phyloP scores from a whole-genome alignment of 106 monocot species.

The Cymbidium sinense region DNA sequence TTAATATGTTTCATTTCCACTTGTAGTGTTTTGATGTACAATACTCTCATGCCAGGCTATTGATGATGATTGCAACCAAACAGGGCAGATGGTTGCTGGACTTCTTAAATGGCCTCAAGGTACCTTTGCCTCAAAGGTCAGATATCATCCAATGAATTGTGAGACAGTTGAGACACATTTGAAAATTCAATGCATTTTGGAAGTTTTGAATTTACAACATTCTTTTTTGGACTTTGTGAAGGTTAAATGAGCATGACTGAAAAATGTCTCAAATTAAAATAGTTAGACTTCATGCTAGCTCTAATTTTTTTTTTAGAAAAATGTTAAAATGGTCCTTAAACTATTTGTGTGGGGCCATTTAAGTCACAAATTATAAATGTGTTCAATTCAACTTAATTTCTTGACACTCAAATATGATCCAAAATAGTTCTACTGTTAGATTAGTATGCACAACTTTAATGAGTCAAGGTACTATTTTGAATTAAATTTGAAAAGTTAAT shows the following conservation, averaged over 20 bases:
- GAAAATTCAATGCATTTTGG: neutral
- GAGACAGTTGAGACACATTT: neutral
- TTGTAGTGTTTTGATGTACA: neutral
- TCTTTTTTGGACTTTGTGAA: neutral
- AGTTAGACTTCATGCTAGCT: neutral
- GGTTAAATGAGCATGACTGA: neutral
- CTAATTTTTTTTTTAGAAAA: neutral
- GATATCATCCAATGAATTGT: neutral
- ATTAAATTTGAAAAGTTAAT: no score
- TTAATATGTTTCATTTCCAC: neutral
- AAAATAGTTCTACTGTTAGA: no score
- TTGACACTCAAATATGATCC: no score
- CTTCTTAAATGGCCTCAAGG: conserved; percentile 93
- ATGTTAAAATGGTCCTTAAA: no score
- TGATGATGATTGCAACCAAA: conserved; percentile 99
- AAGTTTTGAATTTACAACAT: neutral
- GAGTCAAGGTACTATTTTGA: no score
- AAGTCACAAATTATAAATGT: no score
- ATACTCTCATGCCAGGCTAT: conserved; percentile 57
- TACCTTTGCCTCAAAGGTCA: conserved; percentile 98
- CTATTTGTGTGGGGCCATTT: no score
- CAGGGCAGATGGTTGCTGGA: conserved; percentile 97
- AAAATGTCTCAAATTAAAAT: neutral
- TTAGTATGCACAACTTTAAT: no score
- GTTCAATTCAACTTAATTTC: no score